These are phyloP conservation scores for Stachybotrys chlorohalonatus DNA, from an alignment of 2,329 filamentous ascomycete species.

Conservation along the genomic window DNA sequence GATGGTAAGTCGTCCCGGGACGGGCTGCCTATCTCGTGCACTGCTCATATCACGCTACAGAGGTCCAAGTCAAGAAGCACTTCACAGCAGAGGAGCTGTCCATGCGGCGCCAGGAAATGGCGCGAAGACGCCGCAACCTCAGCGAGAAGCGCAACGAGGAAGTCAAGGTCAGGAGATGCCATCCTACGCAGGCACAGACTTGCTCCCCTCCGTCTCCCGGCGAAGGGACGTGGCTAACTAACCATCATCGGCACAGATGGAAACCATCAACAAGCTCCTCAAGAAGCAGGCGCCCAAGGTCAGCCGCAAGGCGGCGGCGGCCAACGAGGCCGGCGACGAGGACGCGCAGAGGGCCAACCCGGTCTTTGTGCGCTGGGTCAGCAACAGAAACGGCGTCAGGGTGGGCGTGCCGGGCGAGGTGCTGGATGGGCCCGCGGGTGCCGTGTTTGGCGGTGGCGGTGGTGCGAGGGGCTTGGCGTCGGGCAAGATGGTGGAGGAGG, in stretches of 20 bases:
- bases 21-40: conserved; percentile 3
- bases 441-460: conserved; percentile 37
- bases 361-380: conserved; percentile 62
- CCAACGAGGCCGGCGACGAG: conserved; percentile 36
- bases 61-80: conserved; percentile 54
- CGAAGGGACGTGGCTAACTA: too few relatives aligned
- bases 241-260: conserved; percentile 47
- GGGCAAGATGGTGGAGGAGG: conserved; percentile 47
- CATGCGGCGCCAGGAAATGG: conserved; percentile 55
- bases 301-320: conserved; percentile 41
- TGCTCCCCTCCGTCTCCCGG: too few relatives aligned
- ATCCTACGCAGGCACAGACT: too few relatives aligned
- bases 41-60: conserved; percentile 20
- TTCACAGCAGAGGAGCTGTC: conserved; percentile 54
- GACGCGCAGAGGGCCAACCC: conserved; percentile 44
- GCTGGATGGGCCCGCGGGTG: conserved; percentile 52
- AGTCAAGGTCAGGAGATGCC: conserved; percentile 40
- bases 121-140: conserved; percentile 50
- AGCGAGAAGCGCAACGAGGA: conserved; percentile 57
- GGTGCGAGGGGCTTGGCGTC: conserved; percentile 13
- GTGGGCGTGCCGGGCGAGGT: conserved; percentile 62
- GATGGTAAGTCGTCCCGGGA: conserved; percentile 36
- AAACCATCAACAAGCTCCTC: conserved; percentile 83
- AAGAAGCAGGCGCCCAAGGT: conserved; percentile 78
- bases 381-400: conserved; percentile 52